phyloP scores from a whole-genome alignment of 2,329 filamentous ascomycete genomes.

The Penicillium sp. region DNA sequence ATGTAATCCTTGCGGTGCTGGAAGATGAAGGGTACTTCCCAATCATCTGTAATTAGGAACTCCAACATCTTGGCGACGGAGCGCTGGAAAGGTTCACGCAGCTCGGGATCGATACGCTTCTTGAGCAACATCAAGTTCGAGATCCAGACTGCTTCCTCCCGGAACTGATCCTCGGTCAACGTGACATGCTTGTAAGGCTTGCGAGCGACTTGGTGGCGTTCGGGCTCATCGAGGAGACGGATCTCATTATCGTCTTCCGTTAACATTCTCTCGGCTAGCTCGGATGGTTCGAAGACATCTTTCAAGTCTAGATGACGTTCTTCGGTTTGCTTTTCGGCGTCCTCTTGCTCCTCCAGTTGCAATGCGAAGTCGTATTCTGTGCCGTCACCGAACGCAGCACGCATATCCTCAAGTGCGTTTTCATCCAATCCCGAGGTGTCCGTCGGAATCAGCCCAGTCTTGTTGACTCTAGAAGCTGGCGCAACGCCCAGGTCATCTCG shows the following conservation, averaged over 20 bases:
- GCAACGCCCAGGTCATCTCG: constrained; percentile 87
- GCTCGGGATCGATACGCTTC: constrained; percentile 68
- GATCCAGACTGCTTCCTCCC: constrained; percentile 89
- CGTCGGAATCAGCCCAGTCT: constrained; percentile 63
- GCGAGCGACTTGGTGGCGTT: constrained; percentile 88
- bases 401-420: constrained; percentile 91
- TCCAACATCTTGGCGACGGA: constrained; percentile 89
- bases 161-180: constrained; percentile 77
- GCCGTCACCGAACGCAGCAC: constrained; percentile 90
- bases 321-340: constrained; percentile 70
- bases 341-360: constrained; percentile 78
- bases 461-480: constrained; percentile 67
- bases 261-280: constrained; percentile 87
- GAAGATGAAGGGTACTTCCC: constrained; percentile 96
- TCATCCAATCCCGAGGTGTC: constrained; percentile 85
- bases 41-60: constrained; percentile 90
- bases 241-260: constrained; percentile 95
- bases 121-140: constrained; percentile 84
- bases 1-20: constrained; percentile 98
- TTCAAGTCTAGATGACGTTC: constrained; percentile 88
- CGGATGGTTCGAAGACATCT: constrained; percentile 95
- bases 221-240: constrained; percentile 81
- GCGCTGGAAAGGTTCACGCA: constrained; percentile 78
- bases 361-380: constrained; percentile 95
- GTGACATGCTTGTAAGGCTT: constrained; percentile 81